phyloP scores from a whole-genome alignment of 148 eudicot genomes.

The Fallopia convolvulus region DNA sequence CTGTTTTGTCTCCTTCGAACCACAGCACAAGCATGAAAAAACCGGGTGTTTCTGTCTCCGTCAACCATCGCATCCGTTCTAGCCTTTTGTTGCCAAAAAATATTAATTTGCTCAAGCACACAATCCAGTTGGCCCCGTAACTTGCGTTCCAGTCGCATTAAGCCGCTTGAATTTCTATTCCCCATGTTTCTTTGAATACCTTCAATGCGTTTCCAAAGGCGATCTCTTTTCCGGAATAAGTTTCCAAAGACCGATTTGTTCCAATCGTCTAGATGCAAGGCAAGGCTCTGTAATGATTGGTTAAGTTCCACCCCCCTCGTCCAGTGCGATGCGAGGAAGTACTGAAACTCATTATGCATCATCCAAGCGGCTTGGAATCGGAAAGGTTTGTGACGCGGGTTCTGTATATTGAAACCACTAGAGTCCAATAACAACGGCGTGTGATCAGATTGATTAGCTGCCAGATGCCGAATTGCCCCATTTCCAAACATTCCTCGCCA shows the following conservation, averaged over 20 bases:
- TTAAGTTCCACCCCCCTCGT: background rate
- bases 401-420: no score
- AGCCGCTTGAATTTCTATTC: background rate
- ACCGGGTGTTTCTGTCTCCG: background rate
- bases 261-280: background rate
- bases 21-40: background rate
- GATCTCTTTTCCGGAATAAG: background rate
- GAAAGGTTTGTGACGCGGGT: no score
- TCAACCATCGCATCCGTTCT: background rate
- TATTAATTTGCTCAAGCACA: background rate
- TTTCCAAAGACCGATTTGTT: background rate
- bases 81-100: background rate
- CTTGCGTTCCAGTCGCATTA: background rate
- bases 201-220: background rate
- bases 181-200: background rate
- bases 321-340: background rate
- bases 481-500: no score
- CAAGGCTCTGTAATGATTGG: no score
- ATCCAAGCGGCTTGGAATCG: no score
- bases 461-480: no score
- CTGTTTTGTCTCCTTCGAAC: no score
- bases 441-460: no score
- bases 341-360: no score
- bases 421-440: no score
- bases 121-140: background rate